Base-by-base conservation (phyloP, 192 early-diverging fungal genomes). In the Linderina pennispora region DNA sequence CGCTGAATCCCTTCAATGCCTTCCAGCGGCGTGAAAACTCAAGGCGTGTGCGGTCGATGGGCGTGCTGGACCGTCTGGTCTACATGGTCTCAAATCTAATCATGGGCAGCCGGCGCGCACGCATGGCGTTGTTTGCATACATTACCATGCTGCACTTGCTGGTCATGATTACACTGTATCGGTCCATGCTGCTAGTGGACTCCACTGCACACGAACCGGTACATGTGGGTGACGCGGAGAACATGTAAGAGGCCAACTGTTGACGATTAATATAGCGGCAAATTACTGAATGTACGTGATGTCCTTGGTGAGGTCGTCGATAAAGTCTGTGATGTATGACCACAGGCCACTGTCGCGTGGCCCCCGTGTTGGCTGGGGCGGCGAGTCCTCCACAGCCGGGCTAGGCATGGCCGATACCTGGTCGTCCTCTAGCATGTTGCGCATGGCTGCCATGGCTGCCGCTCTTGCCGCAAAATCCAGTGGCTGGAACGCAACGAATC, bases 1-100 rank as follows among this genome's bases (percentile, higher is more conserved):
- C 73, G 32, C 77, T 92, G 62, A 91, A 97, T 57, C 94, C 92
- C 8, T 97, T 97, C 58, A 76, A 79, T 15, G 81, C 80, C 9
- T 97, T 97, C 69, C 80, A 84, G 45, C 65, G 82, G 11, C 64
- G 82, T 50, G 90, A 97, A 45, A 76, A 85, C 11, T 61, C 62
- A 13, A 75, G 85, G 13, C 68, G 88, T 4, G 81, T 85, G 28
- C 67, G 82, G 36, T 74, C 80, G 4, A 74, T 93, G 75, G 89
- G 87, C 34, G 75, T 88, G 9, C 69, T 83, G 3, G 91, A 92
- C 48, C 80, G 87, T 11, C 64, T 80, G 4, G 80, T 65, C 1
- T 73, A 65, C 45, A 65, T 73, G 58, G 16, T 73, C 2, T 60
- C 63, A 8, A 47, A 24, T 28, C 56, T 62, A 43, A 58, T 73